These are phyloP conservation scores for Gossypium aridum DNA, from an alignment of 441 rosid species.

Conservation along the genomic window DNA sequence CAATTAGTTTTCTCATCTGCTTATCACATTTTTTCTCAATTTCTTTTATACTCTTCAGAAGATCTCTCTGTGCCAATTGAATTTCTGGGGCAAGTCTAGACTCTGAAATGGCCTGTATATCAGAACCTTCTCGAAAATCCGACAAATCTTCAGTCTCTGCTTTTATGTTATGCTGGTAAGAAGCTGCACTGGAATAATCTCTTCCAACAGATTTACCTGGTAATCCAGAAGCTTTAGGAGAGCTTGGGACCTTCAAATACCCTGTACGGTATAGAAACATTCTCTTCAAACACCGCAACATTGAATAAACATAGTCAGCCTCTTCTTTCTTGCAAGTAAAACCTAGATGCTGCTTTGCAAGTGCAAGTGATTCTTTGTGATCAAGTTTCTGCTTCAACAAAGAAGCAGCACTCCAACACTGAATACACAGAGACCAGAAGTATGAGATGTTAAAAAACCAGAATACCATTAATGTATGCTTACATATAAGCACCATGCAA, in stretches of 20 bases:
- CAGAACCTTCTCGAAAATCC: constrained; percentile 23
- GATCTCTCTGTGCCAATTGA: constrained; percentile 36
- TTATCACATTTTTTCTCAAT: constrained; percentile 47
- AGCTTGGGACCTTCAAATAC: constrained; percentile 23
- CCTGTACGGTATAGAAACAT: constrained; percentile 35
- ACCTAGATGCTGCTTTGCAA: constrained; percentile 55
- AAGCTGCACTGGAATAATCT: constrained; percentile 19
- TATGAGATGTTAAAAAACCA: not conserved
- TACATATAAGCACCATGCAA: not conserved
- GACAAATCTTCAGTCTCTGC: constrained; percentile 22
- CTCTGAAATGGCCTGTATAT: constrained; percentile 28
- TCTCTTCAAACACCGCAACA: constrained; percentile 56
- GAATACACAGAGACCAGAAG: constrained; percentile 14
- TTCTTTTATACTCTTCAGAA: constrained; percentile 36
- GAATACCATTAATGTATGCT: not conserved
- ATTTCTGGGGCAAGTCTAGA: constrained; percentile 18
- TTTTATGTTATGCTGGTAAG: constrained; percentile 20
- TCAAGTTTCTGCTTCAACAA: constrained; percentile 56
- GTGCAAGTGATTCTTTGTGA: constrained; percentile 61
- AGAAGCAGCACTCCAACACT: constrained; percentile 87
- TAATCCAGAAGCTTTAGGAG: constrained; percentile 29
- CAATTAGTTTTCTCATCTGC: constrained; percentile 35
- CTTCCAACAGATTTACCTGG: constrained; percentile 16
- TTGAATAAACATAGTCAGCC: constrained; percentile 49
- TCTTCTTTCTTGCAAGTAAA: constrained; percentile 65